Evolutionary conservation across 2,329 filamentous ascomycete genomes (phyloP).

Genomic region (Ophiognomonia clavigignenti-juglandacearum): DNA sequence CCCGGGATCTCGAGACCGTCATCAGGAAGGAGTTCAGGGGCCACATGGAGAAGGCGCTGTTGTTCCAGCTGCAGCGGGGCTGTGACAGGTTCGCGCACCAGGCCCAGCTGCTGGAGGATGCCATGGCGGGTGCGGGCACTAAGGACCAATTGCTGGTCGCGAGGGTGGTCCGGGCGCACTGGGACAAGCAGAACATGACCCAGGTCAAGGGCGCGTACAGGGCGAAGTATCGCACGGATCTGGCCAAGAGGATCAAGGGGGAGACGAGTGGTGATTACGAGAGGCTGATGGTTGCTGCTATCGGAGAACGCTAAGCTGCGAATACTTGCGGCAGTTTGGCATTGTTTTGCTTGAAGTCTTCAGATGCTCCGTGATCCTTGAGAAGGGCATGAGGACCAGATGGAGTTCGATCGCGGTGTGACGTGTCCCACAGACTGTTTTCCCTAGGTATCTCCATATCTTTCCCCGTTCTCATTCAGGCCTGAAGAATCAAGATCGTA

Average conservation of each 20-base stretch:
- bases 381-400: no score
- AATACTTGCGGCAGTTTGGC: no score
- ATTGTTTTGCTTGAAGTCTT: no score
- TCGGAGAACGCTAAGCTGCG: conserved; percentile 41
- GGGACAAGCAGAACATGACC: conserved; percentile 70
- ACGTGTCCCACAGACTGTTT: no score
- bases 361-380: no score
- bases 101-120: conserved; percentile 73
- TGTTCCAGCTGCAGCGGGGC: conserved; percentile 73
- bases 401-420: no score
- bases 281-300: conserved; percentile 66
- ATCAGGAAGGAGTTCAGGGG: conserved; percentile 80
- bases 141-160: conserved; percentile 76
- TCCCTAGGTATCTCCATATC: no score
- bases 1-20: conserved; percentile 63
- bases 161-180: conserved; percentile 76
- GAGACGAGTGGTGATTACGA: conserved; percentile 87
- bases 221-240: conserved; percentile 61
- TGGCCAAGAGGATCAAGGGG: conserved; percentile 66
- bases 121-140: conserved; percentile 83
- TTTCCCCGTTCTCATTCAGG: no score
- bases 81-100: conserved; percentile 80
- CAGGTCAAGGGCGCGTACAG: conserved; percentile 76
- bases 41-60: conserved; percentile 82
- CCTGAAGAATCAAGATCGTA: no score